Evolutionary conservation across 2,329 filamentous ascomycete genomes (phyloP).

Genomic region (Camptophora hylomeconis): DNA sequence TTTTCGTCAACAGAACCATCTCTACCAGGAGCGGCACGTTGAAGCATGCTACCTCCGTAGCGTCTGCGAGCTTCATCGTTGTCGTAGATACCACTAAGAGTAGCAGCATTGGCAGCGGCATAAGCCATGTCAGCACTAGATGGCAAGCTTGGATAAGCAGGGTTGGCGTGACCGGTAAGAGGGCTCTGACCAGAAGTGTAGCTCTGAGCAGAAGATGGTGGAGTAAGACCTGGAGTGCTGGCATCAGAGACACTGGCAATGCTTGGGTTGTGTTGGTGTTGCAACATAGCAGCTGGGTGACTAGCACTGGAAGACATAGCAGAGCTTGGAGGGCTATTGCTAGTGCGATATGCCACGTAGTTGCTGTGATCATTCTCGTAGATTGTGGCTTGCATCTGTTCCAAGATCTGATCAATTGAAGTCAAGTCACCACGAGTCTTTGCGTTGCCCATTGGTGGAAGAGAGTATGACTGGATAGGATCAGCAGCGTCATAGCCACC

Average conservation of each 20-base stretch:
- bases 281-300: conserved; percentile 16
- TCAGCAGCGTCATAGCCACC: conserved; percentile 41
- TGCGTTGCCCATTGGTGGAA: conserved; percentile 75
- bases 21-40: conserved; percentile 36
- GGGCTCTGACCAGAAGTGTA: conserved; percentile 51
- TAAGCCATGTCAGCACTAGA: conserved; percentile 42
- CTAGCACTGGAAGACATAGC: conserved; percentile 29
- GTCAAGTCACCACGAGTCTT: conserved; percentile 88
- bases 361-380: conserved; percentile 79
- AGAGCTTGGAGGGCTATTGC: conserved; percentile 39
- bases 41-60: conserved; percentile 48
- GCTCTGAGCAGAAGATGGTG: conserved; percentile 48
- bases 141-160: conserved; percentile 51
- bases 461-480: conserved; percentile 63
- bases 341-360: conserved; percentile 40
- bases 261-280: conserved; percentile 15
- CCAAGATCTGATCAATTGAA: conserved; percentile 87
- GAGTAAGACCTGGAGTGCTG: conserved; percentile 49
- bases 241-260: conserved; percentile 28
- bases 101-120: conserved; percentile 47
- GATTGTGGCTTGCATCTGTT: conserved; percentile 90
- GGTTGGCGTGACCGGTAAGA: conserved; percentile 22
- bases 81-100: conserved; percentile 47
- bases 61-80: conserved; percentile 43
- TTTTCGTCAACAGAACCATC: conserved; percentile 23